Conservation (phyloP, 1,284 basidiomycete genomes). For the Ceratobasidium sp. region DNA sequence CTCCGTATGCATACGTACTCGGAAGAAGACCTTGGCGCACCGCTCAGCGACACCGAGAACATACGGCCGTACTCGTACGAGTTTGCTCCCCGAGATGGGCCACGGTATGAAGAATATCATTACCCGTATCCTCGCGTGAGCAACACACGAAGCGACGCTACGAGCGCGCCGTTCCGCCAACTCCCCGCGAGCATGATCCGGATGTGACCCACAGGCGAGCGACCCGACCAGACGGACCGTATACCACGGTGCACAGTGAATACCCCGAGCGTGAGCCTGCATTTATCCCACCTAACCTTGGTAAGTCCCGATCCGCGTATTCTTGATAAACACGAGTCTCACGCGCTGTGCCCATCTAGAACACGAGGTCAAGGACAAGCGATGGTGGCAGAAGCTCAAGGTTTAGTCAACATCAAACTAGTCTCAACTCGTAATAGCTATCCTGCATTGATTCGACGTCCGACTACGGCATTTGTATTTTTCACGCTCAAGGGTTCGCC, state of each 20-base stretch:
- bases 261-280: slow-evolving; percentile 2
- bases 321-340: slow-evolving; percentile 25
- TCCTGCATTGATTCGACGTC: not conserved
- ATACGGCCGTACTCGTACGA: slow-evolving; percentile 35
- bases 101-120: slow-evolving; percentile 16
- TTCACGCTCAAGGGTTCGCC: slow-evolving; percentile 10
- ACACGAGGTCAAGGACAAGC: slow-evolving; percentile 36
- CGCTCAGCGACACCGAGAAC: slow-evolving; percentile 25
- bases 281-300: slow-evolving; percentile 32
- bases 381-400: slow-evolving; percentile 32
- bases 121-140: slow-evolving; percentile 20
- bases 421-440: slow-evolving; percentile 19
- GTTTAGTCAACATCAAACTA: slow-evolving; percentile 10
- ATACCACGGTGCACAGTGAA: slow-evolving; percentile 1
- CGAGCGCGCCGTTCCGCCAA: slow-evolving; percentile 15
- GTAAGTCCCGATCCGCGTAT: slow-evolving; percentile 23
- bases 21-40: slow-evolving; percentile 19
- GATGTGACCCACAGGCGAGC: slow-evolving; percentile 7
- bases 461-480: not conserved
- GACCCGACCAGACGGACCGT: not conserved
- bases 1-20: slow-evolving; percentile 29
- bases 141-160: slow-evolving; percentile 23
- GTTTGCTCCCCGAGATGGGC: slow-evolving; percentile 11
- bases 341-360: slow-evolving; percentile 20
- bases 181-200: slow-evolving; percentile 25